A percentile compares a stretch with the other conserved stretches of the same genome.
These are phyloP conservation scores for Candida loeiensis DNA, from an alignment of 805 yeast species.

Conservation along the genomic window DNA sequence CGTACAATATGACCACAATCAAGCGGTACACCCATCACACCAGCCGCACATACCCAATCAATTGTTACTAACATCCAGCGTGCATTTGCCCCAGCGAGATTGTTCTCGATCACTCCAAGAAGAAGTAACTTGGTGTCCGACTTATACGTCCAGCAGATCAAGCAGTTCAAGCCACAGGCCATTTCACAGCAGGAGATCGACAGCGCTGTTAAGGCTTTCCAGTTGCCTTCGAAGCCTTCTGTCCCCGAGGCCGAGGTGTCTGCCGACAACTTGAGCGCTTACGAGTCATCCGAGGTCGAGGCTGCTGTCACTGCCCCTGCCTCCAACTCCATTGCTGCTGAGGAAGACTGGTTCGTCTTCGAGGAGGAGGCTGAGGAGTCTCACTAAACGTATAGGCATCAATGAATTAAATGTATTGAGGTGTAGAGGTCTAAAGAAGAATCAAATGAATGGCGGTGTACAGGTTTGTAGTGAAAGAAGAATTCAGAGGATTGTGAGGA, in stretches of 20 bases:
- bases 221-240: constrained; percentile 73
- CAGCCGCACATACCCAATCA: background rate
- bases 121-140: constrained; percentile 69
- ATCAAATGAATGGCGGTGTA: background rate
- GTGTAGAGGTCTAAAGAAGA: background rate
- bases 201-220: constrained; percentile 78
- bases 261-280: constrained; percentile 64
- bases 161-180: constrained; percentile 82
- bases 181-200: constrained; percentile 71
- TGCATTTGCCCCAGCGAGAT: constrained; percentile 37
- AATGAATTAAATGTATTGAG: background rate
- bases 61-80: constrained; percentile 17
- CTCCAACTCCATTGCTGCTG: constrained; percentile 39
- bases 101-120: constrained; percentile 40
- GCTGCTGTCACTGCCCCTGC: constrained; percentile 38
- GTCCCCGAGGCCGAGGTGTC: constrained; percentile 69
- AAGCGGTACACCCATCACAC: background rate
- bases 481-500: background rate
- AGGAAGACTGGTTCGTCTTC: constrained; percentile 79
- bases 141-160: constrained; percentile 81
- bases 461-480: background rate
- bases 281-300: constrained; percentile 73
- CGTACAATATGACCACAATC: constrained; percentile 21
- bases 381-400: constrained; percentile 27
- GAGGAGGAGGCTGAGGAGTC: constrained; percentile 62